A percentile compares a stretch with the other conserved stretches of the same genome.
Conservation (phyloP, 257 asterid genomes). For the Solanum pimpinellifolium region DNA sequence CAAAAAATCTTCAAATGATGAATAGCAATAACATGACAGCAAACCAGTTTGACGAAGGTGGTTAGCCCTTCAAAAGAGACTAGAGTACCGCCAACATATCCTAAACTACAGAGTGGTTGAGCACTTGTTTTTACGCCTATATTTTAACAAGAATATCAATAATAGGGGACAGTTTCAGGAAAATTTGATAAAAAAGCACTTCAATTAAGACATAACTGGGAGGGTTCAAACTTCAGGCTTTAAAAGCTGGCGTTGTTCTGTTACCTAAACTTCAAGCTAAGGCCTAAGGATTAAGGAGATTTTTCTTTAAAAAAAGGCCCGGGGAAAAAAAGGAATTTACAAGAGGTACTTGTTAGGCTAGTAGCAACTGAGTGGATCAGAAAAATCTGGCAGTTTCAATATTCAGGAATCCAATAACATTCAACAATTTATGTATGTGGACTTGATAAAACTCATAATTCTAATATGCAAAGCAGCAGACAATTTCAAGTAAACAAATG, state of each 20-base stretch:
- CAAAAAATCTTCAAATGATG: conserved; percentile 1
- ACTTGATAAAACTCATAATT: neutral
- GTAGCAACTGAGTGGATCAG: neutral
- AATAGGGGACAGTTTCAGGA: neutral
- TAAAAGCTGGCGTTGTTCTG: neutral
- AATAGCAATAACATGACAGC: neutral
- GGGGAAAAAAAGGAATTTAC: neutral
- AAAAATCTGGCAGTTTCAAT: neutral
- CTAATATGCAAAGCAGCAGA: neutral
- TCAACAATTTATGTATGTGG: neutral
- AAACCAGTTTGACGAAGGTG: neutral
- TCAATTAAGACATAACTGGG: neutral
- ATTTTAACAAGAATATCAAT: neutral
- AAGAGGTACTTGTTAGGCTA: neutral
- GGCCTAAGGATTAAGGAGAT: neutral
- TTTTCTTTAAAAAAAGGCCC: neutral
- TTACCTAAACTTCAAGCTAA: neutral
- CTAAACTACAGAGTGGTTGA: neutral
- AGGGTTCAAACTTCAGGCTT: neutral
- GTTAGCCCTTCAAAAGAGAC: neutral
- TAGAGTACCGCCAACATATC: neutral
- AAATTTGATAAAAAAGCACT: neutral
- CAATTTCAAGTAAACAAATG: neutral
- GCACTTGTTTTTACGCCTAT: neutral
- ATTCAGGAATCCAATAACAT: neutral